Percentiles rank a stretch among this genome's conserved stretches.
Evolutionary conservation across 1,284 basidiomycete genomes (phyloP).

Genomic region (Macrocystidia cucumis): DNA sequence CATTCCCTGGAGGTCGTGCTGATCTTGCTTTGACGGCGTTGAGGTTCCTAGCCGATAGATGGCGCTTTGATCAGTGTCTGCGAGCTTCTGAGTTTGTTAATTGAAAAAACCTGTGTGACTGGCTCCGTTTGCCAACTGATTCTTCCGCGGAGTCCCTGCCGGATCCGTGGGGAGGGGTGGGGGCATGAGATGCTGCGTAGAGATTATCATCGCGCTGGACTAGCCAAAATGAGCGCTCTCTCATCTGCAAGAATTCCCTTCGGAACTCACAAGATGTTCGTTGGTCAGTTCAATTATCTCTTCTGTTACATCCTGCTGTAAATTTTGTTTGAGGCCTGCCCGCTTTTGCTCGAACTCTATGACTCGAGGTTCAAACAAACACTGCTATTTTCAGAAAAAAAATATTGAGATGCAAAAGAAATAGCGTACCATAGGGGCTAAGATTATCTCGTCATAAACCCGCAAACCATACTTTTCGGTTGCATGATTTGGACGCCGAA

Average conservation of each 20-base stretch:
- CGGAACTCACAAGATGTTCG: constrained; percentile 51
- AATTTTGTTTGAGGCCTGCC: constrained; percentile 36
- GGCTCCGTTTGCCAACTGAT: no score
- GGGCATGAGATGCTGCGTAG: constrained; percentile 74
- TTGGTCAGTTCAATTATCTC: constrained; percentile 60
- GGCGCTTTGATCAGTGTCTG: no score
- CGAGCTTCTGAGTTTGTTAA: no score
- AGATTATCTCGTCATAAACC: constrained; percentile 93
- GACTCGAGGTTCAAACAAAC: constrained; percentile 88
- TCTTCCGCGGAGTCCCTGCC: no score
- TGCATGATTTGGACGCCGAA: constrained; percentile 67
- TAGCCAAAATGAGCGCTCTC: constrained; percentile 23
- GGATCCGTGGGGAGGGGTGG: no score
- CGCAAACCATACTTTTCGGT: constrained; percentile 88
- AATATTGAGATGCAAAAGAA: background rate
- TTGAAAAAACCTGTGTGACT: no score
- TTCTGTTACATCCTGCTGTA: constrained; percentile 55
- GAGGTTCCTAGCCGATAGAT: no score
- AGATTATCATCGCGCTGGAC: constrained; percentile 83
- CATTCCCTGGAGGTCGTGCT: no score
- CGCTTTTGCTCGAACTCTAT: constrained; percentile 84
- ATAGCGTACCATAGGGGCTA: constrained; percentile 80
- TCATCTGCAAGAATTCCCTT: background rate
- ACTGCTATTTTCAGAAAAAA: constrained; percentile 34
- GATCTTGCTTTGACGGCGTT: no score